Percentiles rank a stretch among this genome's conserved stretches.
These are phyloP conservation scores for Chionographis japonica DNA, from an alignment of 106 monocot genomes.

Conservation along the genomic window DNA sequence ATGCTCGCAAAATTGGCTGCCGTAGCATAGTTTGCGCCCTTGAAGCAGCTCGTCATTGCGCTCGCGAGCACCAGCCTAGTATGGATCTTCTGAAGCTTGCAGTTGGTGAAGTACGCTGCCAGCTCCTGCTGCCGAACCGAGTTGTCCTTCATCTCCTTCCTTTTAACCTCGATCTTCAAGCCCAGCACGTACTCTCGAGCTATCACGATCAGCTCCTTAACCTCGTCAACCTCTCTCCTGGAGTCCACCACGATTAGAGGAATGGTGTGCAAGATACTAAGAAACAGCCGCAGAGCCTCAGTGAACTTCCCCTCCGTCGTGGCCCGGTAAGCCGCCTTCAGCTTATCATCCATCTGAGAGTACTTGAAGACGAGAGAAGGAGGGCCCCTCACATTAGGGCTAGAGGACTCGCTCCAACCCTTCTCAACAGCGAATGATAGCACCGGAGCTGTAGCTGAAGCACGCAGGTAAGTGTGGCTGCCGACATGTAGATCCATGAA, in stretches of 20 bases:
- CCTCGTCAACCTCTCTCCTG: constrained; percentile 61
- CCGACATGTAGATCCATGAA: constrained; percentile 48
- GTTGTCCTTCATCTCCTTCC: constrained; percentile 47
- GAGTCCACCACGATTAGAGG: constrained; percentile 59
- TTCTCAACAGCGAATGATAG: constrained; percentile 46
- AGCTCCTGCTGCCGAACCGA: constrained; percentile 49
- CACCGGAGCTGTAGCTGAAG: constrained; percentile 28
- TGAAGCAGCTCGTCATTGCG: constrained; percentile 58
- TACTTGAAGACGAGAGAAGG: constrained; percentile 47
- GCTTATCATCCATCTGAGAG: constrained; percentile 52
- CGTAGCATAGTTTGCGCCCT: constrained; percentile 34
- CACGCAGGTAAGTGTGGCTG: constrained; percentile 41
- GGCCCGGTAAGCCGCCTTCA: constrained; percentile 33
- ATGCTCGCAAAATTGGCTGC: constrained; percentile 50
- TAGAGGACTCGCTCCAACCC: constrained; percentile 50
- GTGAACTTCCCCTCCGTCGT: constrained; percentile 58
- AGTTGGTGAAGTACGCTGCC: constrained; percentile 62
- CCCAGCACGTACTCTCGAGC: constrained; percentile 48
- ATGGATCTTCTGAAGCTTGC: constrained; percentile 57
- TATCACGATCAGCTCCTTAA: constrained; percentile 57
- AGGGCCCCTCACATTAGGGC: constrained; percentile 37
- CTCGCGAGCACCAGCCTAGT: constrained; percentile 36
- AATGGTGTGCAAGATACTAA: constrained; percentile 43
- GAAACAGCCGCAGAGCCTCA: constrained; percentile 49
- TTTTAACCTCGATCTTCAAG: constrained; percentile 50